Evolutionary conservation across 495 filamentous ascomycete genomes (phyloP).

Genomic region (Aspergillus coremiiformis): DNA sequence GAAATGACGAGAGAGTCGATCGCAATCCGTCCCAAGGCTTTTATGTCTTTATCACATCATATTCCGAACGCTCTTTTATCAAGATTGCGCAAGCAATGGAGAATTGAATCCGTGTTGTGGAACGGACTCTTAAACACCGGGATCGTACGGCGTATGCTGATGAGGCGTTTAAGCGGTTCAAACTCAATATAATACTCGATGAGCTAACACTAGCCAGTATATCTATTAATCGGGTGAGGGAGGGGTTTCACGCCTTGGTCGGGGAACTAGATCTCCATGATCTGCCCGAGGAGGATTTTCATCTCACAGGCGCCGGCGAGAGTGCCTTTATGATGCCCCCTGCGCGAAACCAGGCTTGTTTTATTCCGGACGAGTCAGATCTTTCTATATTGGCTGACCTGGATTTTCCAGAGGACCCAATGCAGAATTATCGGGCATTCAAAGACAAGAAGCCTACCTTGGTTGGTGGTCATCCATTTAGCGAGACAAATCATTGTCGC

Average conservation of each 20-base stretch:
- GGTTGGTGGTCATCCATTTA: too few relatives aligned
- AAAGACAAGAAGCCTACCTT: too few relatives aligned
- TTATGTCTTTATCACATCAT: neutral
- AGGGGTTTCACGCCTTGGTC: neutral
- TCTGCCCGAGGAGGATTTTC: neutral
- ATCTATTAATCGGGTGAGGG: neutral
- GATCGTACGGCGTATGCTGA: neutral
- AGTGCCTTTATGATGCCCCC: neutral
- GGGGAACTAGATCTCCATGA: neutral
- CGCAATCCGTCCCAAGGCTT: neutral
- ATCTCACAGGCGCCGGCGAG: neutral
- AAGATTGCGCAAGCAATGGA: neutral
- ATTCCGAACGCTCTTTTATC: neutral
- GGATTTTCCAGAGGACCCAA: too few relatives aligned
- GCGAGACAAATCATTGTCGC: too few relatives aligned
- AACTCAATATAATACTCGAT: neutral
- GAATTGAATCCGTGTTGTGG: neutral
- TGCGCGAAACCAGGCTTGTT: neutral
- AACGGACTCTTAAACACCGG: neutral
- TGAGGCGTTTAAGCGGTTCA: neutral
- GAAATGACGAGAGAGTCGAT: neutral
- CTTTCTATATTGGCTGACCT: neutral
- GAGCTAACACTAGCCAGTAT: neutral
- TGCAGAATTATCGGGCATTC: too few relatives aligned
- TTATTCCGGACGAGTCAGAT: constrained; percentile 4